Conservation (phyloP, 768 basidiomycete species). For the Dentipellis fragilis region DNA sequence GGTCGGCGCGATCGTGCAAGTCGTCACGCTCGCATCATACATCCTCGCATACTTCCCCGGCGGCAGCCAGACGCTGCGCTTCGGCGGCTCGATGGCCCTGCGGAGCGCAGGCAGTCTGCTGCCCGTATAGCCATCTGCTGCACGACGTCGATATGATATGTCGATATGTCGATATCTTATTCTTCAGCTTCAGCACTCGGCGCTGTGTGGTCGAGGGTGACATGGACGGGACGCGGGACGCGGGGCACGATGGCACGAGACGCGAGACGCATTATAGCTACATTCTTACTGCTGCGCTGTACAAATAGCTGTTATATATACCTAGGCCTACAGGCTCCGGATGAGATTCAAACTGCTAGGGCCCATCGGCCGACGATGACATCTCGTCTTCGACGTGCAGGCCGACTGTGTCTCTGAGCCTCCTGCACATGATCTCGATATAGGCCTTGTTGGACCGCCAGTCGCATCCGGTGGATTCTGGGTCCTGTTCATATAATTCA, state of each 20-base stretch:
- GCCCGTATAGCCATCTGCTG: constrained; percentile 43
- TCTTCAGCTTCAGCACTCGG: too few species aligned
- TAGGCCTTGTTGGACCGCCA: constrained; percentile 61
- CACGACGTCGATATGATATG: too few species aligned
- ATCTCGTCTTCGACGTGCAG: constrained; percentile 28
- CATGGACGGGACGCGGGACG: too few species aligned
- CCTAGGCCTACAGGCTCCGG: neutral
- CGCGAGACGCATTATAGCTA: neutral
- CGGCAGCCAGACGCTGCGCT: constrained; percentile 67
- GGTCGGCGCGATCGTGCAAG: constrained; percentile 67
- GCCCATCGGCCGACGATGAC: neutral
- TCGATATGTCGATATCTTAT: too few species aligned
- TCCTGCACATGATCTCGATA: constrained; percentile 64
- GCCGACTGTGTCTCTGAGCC: constrained; percentile 56
- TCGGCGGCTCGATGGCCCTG: constrained; percentile 72
- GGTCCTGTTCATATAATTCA: constrained; percentile 4
- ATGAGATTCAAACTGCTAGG: neutral
- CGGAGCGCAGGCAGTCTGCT: constrained; percentile 78
- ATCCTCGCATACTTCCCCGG: constrained; percentile 95
- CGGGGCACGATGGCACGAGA: too few species aligned
- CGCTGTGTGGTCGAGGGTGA: too few species aligned
- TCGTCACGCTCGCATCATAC: constrained; percentile 80
- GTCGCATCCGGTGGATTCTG: constrained; percentile 34
- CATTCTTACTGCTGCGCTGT: neutral
- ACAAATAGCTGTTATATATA: neutral